phyloP scores from a whole-genome alignment of 441 rosid species.

The Isatis lusitanica region DNA sequence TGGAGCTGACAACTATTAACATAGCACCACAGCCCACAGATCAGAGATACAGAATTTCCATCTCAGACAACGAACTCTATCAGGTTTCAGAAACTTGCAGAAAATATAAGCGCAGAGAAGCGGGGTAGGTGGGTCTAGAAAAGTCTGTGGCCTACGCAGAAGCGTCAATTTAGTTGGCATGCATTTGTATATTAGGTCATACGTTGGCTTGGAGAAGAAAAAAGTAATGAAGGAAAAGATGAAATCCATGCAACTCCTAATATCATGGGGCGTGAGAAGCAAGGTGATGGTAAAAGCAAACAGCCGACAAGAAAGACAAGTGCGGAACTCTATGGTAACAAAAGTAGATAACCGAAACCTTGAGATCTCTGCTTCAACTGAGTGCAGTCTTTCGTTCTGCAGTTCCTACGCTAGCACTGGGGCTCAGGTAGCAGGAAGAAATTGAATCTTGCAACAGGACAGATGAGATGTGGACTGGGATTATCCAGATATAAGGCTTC shows the following conservation, averaged over 20 bases:
- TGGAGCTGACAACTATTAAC: conserved; percentile 28
- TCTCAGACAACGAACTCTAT: conserved; percentile 22
- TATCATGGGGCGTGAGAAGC: not conserved
- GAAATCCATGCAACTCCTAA: conserved; percentile 11
- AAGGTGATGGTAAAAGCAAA: conserved; percentile 2
- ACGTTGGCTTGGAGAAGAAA: conserved; percentile 19
- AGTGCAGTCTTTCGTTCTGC: not conserved
- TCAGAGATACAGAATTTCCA: conserved; percentile 31
- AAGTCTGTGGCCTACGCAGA: not conserved
- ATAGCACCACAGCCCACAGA: conserved; percentile 29
- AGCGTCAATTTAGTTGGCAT: not conserved
- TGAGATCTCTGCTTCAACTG: conserved; percentile 24
- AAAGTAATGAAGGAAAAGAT: conserved; percentile 8
- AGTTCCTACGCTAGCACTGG: conserved; percentile 18
- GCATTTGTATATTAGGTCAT: not conserved
- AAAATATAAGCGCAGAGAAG: conserved; percentile 11
- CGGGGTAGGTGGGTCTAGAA: not conserved
- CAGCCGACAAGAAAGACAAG: conserved; percentile 16
- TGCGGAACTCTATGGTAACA: not conserved
- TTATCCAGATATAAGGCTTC: conserved; percentile 1
- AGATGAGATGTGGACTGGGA: conserved; percentile 6
- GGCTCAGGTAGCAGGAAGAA: conserved; percentile 29
- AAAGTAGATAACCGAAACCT: not conserved
- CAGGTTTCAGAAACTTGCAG: conserved; percentile 31
- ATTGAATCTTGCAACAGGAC: conserved; percentile 7